These are phyloP conservation scores for Botrytis paeoniae DNA, from an alignment of 2,329 filamentous ascomycete species.

Conservation along the genomic window DNA sequence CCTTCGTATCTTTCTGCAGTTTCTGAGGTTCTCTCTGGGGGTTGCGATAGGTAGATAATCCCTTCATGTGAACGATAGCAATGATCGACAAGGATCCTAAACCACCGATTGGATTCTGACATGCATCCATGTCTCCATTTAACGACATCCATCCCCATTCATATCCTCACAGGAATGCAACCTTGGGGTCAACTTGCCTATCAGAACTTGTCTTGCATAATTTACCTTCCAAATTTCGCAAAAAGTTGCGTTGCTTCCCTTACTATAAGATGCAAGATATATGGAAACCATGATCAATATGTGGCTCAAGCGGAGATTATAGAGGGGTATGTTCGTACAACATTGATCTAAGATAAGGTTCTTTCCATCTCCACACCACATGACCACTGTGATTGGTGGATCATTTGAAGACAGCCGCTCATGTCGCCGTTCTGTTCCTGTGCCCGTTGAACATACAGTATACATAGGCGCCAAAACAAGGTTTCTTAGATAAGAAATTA, in stretches of 20 bases:
- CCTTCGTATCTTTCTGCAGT: not conserved
- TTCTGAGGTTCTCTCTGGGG: not conserved
- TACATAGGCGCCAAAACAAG: constrained; percentile 14
- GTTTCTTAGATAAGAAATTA: constrained; percentile 16
- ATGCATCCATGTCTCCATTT: not conserved
- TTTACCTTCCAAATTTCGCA: constrained; percentile 3
- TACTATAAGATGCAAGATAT: not conserved
- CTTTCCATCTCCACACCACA: not conserved
- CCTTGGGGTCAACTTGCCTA: not conserved
- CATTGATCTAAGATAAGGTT: constrained; percentile 17
- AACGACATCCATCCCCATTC: not conserved
- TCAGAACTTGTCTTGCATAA: not conserved
- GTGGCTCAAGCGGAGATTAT: not conserved
- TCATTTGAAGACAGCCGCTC: constrained; percentile 11
- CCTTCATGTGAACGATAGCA: not conserved
- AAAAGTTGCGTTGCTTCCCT: not conserved
- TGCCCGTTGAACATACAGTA: not conserved
- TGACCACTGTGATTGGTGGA: constrained; percentile 3
- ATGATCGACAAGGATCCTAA: not conserved
- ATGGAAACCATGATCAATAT: constrained; percentile 2
- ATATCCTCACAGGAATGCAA: not conserved
- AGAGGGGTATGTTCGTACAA: not conserved
- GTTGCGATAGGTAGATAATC: not conserved
- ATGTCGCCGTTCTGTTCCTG: not conserved
- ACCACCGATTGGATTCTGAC: constrained; percentile 1